Conservation (phyloP, 1,284 basidiomycete genomes). For the Boletus sp. region DNA sequence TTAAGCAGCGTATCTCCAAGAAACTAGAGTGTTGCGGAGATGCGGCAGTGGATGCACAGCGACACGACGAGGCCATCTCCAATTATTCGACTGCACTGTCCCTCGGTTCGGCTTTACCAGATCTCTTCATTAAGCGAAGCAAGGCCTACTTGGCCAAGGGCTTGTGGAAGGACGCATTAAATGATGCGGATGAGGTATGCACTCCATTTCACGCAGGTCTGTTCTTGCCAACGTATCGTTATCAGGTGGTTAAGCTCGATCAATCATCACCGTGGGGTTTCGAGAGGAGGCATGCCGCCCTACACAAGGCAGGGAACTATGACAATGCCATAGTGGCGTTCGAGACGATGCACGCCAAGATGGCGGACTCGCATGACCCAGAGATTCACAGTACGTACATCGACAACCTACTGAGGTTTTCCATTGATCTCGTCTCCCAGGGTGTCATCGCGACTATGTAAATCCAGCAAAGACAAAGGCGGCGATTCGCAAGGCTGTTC, state of each 20-base stretch:
- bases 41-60: not conserved
- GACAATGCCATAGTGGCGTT: not conserved
- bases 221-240: not conserved
- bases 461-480: not conserved
- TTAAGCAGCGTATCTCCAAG: not conserved
- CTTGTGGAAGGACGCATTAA: not conserved
- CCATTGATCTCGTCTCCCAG: not conserved
- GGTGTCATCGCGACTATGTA: not conserved
- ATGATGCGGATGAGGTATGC: constrained; percentile 1
- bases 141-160: not conserved
- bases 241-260: not conserved
- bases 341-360: constrained; percentile 4
- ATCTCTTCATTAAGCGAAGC: constrained; percentile 3
- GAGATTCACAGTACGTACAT: not conserved
- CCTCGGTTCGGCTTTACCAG: not conserved
- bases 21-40: constrained; percentile 1
- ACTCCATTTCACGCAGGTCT: not conserved
- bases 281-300: constrained; percentile 4
- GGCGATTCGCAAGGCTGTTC: not conserved
- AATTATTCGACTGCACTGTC: constrained; percentile 3
- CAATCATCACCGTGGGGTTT: constrained; percentile 8
- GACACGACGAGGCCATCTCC: not conserved
- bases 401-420: too few relatives aligned
- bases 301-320: constrained; percentile 1
- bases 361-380: not conserved